Conservation (phyloP, 441 rosid genomes). For the Erodium moschatum region DNA sequence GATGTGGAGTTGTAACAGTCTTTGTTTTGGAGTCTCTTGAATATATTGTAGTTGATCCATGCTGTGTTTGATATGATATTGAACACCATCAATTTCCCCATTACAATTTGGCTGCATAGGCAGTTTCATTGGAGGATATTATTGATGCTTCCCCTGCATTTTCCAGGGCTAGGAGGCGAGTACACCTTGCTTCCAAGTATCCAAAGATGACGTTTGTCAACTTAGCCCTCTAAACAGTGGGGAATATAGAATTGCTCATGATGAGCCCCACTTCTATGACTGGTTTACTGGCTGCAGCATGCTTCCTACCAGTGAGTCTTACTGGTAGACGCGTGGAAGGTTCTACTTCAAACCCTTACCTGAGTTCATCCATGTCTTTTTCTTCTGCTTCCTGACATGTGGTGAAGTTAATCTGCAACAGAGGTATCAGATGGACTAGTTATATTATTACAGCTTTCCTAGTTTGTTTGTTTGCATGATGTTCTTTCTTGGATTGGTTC, state of each 20-base stretch:
- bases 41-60: slow-evolving; percentile 1
- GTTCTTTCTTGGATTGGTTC: slow-evolving; percentile 4
- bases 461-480: background rate
- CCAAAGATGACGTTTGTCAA: slow-evolving; percentile 22
- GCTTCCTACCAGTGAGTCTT: slow-evolving; percentile 24
- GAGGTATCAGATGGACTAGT: slow-evolving; percentile 4
- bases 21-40: slow-evolving; percentile 12
- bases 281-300: slow-evolving; percentile 21
- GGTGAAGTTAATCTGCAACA: slow-evolving; percentile 2
- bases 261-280: slow-evolving; percentile 16
- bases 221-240: slow-evolving; percentile 23
- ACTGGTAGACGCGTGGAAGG: slow-evolving; percentile 22
- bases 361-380: slow-evolving; percentile 14
- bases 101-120: slow-evolving; percentile 19
- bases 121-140: slow-evolving; percentile 22
- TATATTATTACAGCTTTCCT: background rate
- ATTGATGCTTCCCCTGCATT: slow-evolving; percentile 41
- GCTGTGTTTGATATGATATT: slow-evolving; percentile 14
- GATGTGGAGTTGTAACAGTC: background rate
- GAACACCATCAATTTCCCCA: slow-evolving; percentile 17
- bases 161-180: slow-evolving; percentile 38
- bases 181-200: slow-evolving; percentile 27
- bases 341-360: slow-evolving; percentile 20
- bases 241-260: slow-evolving; percentile 17
- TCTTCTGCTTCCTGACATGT: slow-evolving; percentile 2